These are phyloP conservation scores for Nannochloris sp. DNA, from an alignment of 139 green algal species.

Conservation along the genomic window DNA sequence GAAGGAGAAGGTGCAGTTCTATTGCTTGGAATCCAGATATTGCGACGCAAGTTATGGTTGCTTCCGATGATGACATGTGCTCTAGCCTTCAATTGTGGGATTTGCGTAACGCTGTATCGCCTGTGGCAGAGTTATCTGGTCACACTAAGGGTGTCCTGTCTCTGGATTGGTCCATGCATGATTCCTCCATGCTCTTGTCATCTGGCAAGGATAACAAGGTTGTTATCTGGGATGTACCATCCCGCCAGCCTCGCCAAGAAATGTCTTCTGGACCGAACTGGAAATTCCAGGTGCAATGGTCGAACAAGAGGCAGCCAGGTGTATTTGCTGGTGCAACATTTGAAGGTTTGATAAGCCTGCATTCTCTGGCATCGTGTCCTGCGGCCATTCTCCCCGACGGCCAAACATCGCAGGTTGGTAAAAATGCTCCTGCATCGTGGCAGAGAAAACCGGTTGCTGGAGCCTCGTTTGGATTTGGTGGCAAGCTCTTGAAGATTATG, in stretches of 20 bases:
- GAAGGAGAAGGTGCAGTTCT: constrained; percentile 44
- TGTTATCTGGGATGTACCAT: constrained; percentile 84
- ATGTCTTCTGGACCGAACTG: constrained; percentile 8
- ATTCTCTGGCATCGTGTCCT: constrained; percentile 6
- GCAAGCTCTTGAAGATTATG: constrained; percentile 55
- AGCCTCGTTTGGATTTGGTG: constrained; percentile 82
- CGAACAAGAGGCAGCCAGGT: constrained; percentile 29
- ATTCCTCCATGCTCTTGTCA: constrained; percentile 79
- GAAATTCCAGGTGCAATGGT: constrained; percentile 23
- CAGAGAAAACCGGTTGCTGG: constrained; percentile 58
- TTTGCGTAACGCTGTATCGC: constrained; percentile 80
- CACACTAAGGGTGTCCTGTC: constrained; percentile 80
- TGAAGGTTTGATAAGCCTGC: constrained; percentile 25
- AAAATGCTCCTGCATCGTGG: constrained; percentile 67
- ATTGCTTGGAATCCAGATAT: constrained; percentile 91
- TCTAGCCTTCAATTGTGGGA: constrained; percentile 92
- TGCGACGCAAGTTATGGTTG: constrained; percentile 89
- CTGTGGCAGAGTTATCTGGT: constrained; percentile 76
- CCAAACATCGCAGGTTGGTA: neutral
- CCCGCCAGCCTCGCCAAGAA: constrained; percentile 2
- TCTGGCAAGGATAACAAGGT: constrained; percentile 89
- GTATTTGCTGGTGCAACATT: constrained; percentile 46
- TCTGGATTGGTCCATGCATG: constrained; percentile 83
- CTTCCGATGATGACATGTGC: constrained; percentile 85
- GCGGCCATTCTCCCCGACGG: neutral